A percentile compares a stretch with the other conserved stretches of the same genome.
Evolutionary conservation across 805 yeast genomes (phyloP).

Genomic region (Wickerhamomyces mucosus): DNA sequence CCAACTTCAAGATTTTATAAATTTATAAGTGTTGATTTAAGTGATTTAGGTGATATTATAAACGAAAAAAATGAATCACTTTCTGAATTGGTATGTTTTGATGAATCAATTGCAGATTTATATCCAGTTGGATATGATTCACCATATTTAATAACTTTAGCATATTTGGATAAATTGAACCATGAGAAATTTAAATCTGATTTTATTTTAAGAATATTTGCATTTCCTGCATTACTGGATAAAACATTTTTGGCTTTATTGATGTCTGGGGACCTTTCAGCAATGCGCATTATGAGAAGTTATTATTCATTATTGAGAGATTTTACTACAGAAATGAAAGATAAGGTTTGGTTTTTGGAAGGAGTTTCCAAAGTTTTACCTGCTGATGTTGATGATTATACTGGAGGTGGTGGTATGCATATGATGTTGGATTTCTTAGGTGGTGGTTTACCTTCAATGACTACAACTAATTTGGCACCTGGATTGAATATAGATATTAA

Average conservation of each 20-base stretch:
- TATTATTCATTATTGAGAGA: slow-evolving; percentile 75
- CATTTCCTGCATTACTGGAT: slow-evolving; percentile 88
- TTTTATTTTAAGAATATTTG: slow-evolving; percentile 78
- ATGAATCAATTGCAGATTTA: slow-evolving; percentile 72
- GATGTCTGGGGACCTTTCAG: slow-evolving; percentile 76
- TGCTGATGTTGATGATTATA: slow-evolving; percentile 82
- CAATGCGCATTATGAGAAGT: slow-evolving; percentile 85
- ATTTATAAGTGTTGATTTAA: slow-evolving; percentile 76
- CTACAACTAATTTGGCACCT: slow-evolving; percentile 27
- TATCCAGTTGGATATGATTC: slow-evolving; percentile 80
- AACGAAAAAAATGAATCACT: slow-evolving; percentile 27
- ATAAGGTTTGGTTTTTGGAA: slow-evolving; percentile 87
- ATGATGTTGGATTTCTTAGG: slow-evolving; percentile 86
- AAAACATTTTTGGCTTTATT: slow-evolving; percentile 66
- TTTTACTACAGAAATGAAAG: slow-evolving; percentile 80
- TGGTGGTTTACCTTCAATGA: slow-evolving; percentile 46
- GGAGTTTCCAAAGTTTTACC: slow-evolving; percentile 86
- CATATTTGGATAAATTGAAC: slow-evolving; percentile 75
- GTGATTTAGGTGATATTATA: slow-evolving; percentile 69
- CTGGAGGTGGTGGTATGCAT: slow-evolving; percentile 88
- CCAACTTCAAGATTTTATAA: slow-evolving; percentile 57
- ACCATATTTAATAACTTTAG: slow-evolving; percentile 81
- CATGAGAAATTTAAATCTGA: slow-evolving; percentile 77
- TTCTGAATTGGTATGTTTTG: slow-evolving; percentile 71
- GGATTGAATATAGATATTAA: slow-evolving; percentile 20